These are phyloP conservation scores for Auricularia auricula-judae DNA, from an alignment of 768 basidiomycete genomes.

Conservation along the genomic window DNA sequence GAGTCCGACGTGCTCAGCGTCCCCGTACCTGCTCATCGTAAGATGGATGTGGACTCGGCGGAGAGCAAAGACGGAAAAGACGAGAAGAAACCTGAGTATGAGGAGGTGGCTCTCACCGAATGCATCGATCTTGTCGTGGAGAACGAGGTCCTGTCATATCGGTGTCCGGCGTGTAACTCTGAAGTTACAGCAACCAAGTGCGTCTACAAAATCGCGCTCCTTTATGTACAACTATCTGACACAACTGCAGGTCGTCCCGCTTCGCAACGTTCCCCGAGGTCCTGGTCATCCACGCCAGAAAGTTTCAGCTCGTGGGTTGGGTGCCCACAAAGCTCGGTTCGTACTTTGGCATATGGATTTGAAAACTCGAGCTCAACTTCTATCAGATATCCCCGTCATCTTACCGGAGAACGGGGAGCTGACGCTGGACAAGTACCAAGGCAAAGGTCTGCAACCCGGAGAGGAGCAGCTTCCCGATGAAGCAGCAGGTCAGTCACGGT, in stretches of 20 bases:
- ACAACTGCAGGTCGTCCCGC: constrained; percentile 43
- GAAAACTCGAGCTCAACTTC: not conserved
- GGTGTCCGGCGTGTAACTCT: constrained; percentile 62
- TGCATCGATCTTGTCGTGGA: constrained; percentile 53
- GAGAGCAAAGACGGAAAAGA: constrained; percentile 28
- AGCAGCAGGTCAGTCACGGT: constrained; percentile 13
- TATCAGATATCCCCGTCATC: constrained; percentile 71
- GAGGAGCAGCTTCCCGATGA: constrained; percentile 64
- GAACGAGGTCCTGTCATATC: constrained; percentile 65
- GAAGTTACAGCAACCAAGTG: constrained; percentile 66
- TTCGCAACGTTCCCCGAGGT: constrained; percentile 85
- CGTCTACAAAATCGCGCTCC: constrained; percentile 14
- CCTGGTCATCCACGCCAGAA: constrained; percentile 81
- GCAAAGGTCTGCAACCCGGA: constrained; percentile 53
- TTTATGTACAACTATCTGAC: not conserved
- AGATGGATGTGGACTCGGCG: constrained; percentile 19
- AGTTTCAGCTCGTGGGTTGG: constrained; percentile 94
- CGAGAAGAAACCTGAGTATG: constrained; percentile 54
- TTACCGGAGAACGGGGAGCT: constrained; percentile 51
- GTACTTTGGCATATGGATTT: constrained; percentile 12
- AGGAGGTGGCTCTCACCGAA: constrained; percentile 44
- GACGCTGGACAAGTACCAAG: constrained; percentile 53
- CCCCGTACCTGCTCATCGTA: constrained; percentile 55
- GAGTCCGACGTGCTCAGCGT: constrained; percentile 68
- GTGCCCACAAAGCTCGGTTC: constrained; percentile 87